Evolutionary conservation across 768 basidiomycete genomes (phyloP), one percentile per base, ranked within the genome.

Genomic region (Chalciporus chontae): DNA sequence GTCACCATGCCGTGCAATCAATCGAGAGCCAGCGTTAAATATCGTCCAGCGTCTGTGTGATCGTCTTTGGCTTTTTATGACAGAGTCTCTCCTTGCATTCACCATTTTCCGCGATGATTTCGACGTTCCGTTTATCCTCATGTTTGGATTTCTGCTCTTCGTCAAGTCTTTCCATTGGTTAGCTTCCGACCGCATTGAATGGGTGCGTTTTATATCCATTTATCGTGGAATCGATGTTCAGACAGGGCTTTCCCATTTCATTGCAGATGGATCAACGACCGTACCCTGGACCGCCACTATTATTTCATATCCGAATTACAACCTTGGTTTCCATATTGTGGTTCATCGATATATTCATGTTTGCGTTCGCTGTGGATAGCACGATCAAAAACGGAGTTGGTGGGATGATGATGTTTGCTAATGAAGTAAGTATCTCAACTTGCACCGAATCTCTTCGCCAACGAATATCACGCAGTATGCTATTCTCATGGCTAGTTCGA

Each of bases 121-220:
- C 65, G 91, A 94, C 68, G 79, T 85, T n/a, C 81, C 85, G 4
- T 97, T 98, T 65, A 87, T 87, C 40, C 72, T 94, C 57, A 92
- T 95, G 86, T 98, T 98, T 64, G 87, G 88, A n/a, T 83, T 92
- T 61, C 73, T 99, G 10, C 80, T 97, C 14, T 95, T 96, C 57
- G 79, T 96, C 57, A 98, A 97, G 66, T 94, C 92, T 40, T 98
- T 98, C 70, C 96, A 99, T 66, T 99, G 96, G 96, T 79, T 99
- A 27, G 83, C 94, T 50, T 81, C 84, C 6, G 96, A 98, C 68
- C 82, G 96, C 43, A 89, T 99, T 45, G 96, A 99, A 80, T 94
- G 91, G 81, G 95, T 95, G 53, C 59, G 80, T 64, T 65, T 48
- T n/a, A 27, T 47, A 1, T 5, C 32, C 19, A 15, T 17, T 43